Base-by-base conservation (phyloP, 1,139 yeast species). In the Suhomyces atakaporum region DNA sequence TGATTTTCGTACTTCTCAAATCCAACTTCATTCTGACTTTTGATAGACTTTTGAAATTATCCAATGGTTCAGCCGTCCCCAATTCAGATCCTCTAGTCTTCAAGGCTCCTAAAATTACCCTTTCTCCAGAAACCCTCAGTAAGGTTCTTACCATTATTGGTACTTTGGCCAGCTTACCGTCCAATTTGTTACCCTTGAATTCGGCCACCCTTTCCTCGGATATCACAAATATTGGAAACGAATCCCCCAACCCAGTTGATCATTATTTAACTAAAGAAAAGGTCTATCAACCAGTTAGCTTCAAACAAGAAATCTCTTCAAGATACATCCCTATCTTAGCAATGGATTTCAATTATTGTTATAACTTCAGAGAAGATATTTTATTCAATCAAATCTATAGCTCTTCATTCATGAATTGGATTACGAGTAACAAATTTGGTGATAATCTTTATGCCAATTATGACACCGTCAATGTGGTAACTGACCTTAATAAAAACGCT, bases 381-480 rank as follows among this genome's bases (percentile, higher is more conserved):
- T 43, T 65, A 24, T 40, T 51, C 16, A 46, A 45, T 18, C 53
- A 61, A 22, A 49, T 63, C 19, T 58, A 56, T 42, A 62, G 53
- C 42, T 50, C 57, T n/a, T 66, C 73, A 2, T 65, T 70, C 31
- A 54, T 69, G 37, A 60, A 60, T 32, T 69, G 75, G 75, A 45
- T 69, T 30, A 65, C 72, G 1, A 63, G 62, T 0, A 64, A 62
- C 37, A 44, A 52, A 16, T 55, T 62, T 27, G 53, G 58, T 18
- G 50, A 56, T 13, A 57, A 57, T 27, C 43, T 52, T 26, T 64
- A 64, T 42, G 35, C 56, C 13, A 46, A 41, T 7, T 58, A 50
- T 25, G 49, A 58, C 27, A 56, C 66, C 1, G 43, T 44, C 6
- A 46, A 39, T 3, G 21, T 40, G 13, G 43, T 56, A 10, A 58